phyloP scores from a whole-genome alignment of 768 basidiomycete genomes.

The Xerocomellus chrysenteron region DNA sequence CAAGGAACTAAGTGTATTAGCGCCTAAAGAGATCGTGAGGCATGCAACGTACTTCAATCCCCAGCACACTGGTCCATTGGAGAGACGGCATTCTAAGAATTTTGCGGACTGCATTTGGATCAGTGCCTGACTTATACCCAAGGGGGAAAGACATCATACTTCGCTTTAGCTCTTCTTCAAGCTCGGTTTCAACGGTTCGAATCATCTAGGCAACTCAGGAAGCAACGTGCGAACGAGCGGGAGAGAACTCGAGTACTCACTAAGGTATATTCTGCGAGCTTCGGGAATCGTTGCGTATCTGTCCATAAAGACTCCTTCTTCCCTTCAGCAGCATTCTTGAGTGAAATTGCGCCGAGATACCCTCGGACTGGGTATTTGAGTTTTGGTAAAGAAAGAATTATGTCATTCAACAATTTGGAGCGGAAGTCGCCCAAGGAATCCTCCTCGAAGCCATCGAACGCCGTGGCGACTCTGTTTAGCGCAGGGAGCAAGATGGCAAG shows the following conservation, averaged over 20 bases:
- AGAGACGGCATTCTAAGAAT: conserved; percentile 69
- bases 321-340: conserved; percentile 64
- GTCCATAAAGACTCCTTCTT: conserved; percentile 72
- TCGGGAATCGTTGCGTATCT: conserved; percentile 50
- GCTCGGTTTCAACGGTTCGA: conserved; percentile 63
- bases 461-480: conserved; percentile 64
- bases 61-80: conserved; percentile 62
- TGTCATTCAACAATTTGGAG: conserved; percentile 66
- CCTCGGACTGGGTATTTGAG: conserved; percentile 54
- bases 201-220: conserved; percentile 50
- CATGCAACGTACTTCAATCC: conserved; percentile 60
- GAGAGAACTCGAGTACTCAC: conserved; percentile 41
- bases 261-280: conserved; percentile 55
- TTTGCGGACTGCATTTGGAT: conserved; percentile 57
- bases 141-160: conserved; percentile 39
- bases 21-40: neutral
- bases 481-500: conserved; percentile 72
- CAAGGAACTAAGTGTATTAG: conserved; percentile 54
- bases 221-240: neutral
- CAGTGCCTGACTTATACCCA: neutral
- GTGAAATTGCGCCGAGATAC: conserved; percentile 54
- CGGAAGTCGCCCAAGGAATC: conserved; percentile 54
- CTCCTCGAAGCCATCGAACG: conserved; percentile 53
- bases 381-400: conserved; percentile 66
- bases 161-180: conserved; percentile 69